These are phyloP conservation scores for Beverwykella pulmonaria DNA, from an alignment of 495 filamentous ascomycete species.

Conservation along the genomic window DNA sequence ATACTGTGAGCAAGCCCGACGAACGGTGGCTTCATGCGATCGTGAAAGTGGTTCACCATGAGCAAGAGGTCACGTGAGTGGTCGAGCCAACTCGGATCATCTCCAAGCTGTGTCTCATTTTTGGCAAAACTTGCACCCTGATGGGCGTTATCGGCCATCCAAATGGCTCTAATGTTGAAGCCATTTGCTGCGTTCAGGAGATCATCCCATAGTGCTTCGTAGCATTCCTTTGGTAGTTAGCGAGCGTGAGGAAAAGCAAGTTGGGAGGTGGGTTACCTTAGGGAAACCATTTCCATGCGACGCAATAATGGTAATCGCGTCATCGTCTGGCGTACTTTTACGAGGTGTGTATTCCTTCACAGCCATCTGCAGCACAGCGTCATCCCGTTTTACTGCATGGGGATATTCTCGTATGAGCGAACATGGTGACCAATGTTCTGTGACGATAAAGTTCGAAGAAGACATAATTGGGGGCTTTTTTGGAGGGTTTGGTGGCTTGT, in stretches of 20 bases:
- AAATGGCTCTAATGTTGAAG: conserved; percentile 47
- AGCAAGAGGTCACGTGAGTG: conserved; percentile 81
- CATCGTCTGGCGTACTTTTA: conserved; percentile 20
- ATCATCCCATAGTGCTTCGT: conserved; percentile 52
- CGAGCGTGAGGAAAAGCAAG: not conserved
- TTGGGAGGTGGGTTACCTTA: conserved; percentile 39
- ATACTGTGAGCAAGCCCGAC: conserved; percentile 90
- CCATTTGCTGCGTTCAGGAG: conserved; percentile 31
- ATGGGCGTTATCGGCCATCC: conserved; percentile 47
- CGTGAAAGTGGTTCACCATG: conserved; percentile 79
- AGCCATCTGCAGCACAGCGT: conserved; percentile 46
- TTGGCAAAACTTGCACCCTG: conserved; percentile 47
- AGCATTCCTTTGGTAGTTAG: conserved; percentile 40
- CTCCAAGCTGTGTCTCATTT: conserved; percentile 43
- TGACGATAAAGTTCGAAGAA: conserved; percentile 37
- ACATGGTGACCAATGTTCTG: conserved; percentile 42
- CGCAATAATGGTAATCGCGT: conserved; percentile 48
- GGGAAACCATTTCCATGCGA: conserved; percentile 50
- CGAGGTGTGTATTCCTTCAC: conserved; percentile 51
- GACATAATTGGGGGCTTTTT: conserved; percentile 31
- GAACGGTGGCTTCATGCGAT: conserved; percentile 78
- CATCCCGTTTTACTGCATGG: conserved; percentile 38
- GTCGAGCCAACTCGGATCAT: conserved; percentile 69
- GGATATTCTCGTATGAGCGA: conserved; percentile 45
- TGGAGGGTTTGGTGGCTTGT: too few relatives aligned